Percentiles rank a stretch among this genome's conserved stretches.
Conservation (phyloP, 179 eudicot species). For the Silene noctiflora region DNA sequence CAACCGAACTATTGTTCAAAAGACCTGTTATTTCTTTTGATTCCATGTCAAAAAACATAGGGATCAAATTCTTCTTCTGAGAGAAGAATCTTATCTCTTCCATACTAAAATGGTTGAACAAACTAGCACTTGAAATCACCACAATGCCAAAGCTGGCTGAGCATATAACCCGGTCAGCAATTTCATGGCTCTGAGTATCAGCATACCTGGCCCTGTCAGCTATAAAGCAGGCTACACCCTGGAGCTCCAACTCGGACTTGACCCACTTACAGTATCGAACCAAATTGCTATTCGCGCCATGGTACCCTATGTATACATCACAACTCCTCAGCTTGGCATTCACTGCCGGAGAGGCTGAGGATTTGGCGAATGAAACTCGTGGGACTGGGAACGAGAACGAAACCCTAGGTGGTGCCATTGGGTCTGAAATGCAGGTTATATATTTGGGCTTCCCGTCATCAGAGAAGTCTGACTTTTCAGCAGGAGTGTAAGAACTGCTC, state of each 20-base stretch:
- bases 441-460: conserved; percentile 54
- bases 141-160: conserved; percentile 75
- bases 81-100: conserved; percentile 82
- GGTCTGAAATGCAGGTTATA: conserved; percentile 43
- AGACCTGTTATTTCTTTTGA: conserved; percentile 34
- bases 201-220: conserved; percentile 81
- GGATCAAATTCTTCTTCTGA: conserved; percentile 79
- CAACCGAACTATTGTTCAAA: conserved; percentile 38
- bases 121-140: conserved; percentile 46
- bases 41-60: conserved; percentile 64
- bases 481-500: conserved; percentile 81
- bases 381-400: conserved; percentile 87
- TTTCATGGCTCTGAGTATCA: conserved; percentile 79
- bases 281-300: conserved; percentile 58
- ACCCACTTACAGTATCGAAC: conserved; percentile 80
- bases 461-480: conserved; percentile 55
- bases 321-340: conserved; percentile 77
- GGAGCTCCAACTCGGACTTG: conserved; percentile 84
- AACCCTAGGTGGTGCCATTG: conserved; percentile 43
- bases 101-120: conserved; percentile 54
- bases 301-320: conserved; percentile 79
- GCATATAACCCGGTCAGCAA: conserved; percentile 80
- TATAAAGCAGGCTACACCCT: conserved; percentile 78
- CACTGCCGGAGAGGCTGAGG: conserved; percentile 56
- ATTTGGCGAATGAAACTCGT: conserved; percentile 62